Evolutionary conservation across 1,284 basidiomycete genomes (phyloP).

Genomic region (Microstroma glucosiphilum): DNA sequence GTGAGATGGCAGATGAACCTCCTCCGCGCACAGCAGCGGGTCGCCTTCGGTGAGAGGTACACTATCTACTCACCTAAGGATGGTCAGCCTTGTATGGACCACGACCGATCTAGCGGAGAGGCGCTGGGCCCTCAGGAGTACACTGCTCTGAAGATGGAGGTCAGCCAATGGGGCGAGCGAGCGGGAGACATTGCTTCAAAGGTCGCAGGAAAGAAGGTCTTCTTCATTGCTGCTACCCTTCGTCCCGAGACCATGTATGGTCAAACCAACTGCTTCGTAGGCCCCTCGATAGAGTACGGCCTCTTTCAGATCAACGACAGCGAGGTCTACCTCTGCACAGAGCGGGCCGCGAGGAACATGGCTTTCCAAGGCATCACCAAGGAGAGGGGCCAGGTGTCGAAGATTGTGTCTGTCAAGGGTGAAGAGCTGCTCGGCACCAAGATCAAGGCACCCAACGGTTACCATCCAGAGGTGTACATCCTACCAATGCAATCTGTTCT

Average conservation of each 20-base stretch:
- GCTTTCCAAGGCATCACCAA: constrained; percentile 75
- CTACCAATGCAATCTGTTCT: constrained; percentile 97
- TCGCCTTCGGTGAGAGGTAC: constrained; percentile 89
- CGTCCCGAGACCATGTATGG: constrained; percentile 97
- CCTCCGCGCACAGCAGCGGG: constrained; percentile 59
- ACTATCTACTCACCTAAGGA: constrained; percentile 99
- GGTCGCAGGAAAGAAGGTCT: constrained; percentile 72
- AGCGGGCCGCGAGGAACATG: constrained; percentile 92
- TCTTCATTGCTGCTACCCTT: constrained; percentile 87
- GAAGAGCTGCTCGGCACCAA: constrained; percentile 78
- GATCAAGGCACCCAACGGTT: constrained; percentile 77
- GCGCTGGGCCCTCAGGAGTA: constrained; percentile 94
- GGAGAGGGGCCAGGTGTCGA: constrained; percentile 50
- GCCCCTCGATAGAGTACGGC: constrained; percentile 83
- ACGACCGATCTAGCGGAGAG: constrained; percentile 93
- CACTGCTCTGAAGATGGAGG: constrained; percentile 90
- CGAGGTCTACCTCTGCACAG: constrained; percentile 75
- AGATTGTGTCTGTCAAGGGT: constrained; percentile 55
- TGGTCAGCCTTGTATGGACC: constrained; percentile 99
- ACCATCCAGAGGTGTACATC: constrained; percentile 83
- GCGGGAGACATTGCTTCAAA: constrained; percentile 60
- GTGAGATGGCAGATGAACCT: constrained; percentile 99
- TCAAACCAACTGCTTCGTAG: constrained; percentile 97
- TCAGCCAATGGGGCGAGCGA: constrained; percentile 57
- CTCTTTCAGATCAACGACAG: constrained; percentile 67